Evolutionary conservation across 768 basidiomycete genomes (phyloP).

Genomic region (Suillus alpinus): DNA sequence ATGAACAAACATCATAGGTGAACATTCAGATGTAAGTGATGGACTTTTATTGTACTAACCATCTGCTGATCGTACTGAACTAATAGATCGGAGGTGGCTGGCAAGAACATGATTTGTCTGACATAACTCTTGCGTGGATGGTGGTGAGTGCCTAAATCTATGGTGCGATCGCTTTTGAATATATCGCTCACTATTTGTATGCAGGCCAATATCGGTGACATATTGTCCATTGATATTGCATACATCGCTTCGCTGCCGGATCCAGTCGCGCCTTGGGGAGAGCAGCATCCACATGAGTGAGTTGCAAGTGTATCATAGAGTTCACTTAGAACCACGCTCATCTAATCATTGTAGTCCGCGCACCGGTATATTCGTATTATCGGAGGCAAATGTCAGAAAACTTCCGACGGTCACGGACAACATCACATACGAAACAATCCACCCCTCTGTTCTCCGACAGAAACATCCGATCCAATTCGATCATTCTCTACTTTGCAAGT

Average conservation of each 20-base stretch:
- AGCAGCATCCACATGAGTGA: conserved; percentile 62
- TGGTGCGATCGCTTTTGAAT: neutral
- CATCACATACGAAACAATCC: conserved; percentile 57
- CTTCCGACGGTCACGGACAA: conserved; percentile 44
- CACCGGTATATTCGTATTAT: conserved; percentile 53
- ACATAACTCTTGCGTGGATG: conserved; percentile 65
- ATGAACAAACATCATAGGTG: conserved; percentile 19
- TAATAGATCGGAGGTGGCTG: conserved; percentile 70
- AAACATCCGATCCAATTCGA: conserved; percentile 35
- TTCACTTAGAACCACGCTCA: neutral
- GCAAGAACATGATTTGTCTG: conserved; percentile 62
- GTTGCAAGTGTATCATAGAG: conserved; percentile 16
- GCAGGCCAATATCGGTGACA: conserved; percentile 55
- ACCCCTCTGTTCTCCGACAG: conserved; percentile 53
- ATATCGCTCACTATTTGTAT: neutral
- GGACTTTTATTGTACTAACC: conserved; percentile 1
- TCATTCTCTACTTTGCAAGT: conserved; percentile 40
- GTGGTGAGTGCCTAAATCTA: conserved; percentile 38
- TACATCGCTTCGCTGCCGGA: conserved; percentile 50
- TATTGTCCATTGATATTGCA: conserved; percentile 52
- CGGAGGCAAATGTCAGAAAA: conserved; percentile 42
- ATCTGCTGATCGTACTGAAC: neutral
- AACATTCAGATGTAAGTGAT: conserved; percentile 23
- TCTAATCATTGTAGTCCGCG: conserved; percentile 36
- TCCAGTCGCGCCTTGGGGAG: conserved; percentile 59